phyloP scores from a whole-genome alignment of 371 early-diverging fungal species.

The Zopfochytrium polystomum region DNA sequence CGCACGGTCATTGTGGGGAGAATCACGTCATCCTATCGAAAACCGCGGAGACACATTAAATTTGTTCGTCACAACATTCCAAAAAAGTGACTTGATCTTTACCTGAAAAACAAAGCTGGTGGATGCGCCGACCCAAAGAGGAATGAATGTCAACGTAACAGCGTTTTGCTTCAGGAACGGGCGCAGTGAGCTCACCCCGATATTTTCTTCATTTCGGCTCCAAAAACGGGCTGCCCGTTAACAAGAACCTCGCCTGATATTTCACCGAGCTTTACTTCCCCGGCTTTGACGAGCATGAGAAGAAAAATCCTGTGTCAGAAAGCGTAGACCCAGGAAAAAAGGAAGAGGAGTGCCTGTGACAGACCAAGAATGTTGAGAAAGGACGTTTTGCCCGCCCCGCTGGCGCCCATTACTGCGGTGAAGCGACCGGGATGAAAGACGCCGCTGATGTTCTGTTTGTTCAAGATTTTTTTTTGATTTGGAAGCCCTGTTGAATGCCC shows the following conservation, averaged over 20 bases:
- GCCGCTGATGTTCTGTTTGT: conserved; percentile 11
- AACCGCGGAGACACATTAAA: too few relatives aligned
- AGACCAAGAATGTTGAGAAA: conserved; percentile 71
- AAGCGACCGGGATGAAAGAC: conserved; percentile 30
- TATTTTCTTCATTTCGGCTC: conserved; percentile 21
- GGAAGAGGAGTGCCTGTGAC: background rate
- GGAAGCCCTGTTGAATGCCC: background rate
- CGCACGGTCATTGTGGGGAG: conserved; percentile 78
- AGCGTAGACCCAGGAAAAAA: too few relatives aligned
- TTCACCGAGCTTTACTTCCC: conserved; percentile 69
- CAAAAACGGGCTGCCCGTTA: conserved; percentile 62
- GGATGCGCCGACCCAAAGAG: too few relatives aligned
- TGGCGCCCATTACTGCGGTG: conserved; percentile 52
- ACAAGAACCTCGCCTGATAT: conserved; percentile 75
- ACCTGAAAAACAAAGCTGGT: too few relatives aligned
- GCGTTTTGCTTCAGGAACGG: too few relatives aligned
- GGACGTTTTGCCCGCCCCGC: conserved; percentile 72
- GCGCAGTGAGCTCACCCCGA: conserved; percentile 26
- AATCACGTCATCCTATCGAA: conserved; percentile 85
- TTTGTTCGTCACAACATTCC: too few relatives aligned
- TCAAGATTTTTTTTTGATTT: background rate
- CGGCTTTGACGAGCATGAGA: conserved; percentile 43
- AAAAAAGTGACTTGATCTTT: too few relatives aligned
- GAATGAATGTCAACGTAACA: too few relatives aligned
- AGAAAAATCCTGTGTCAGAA: background rate